These are phyloP conservation scores for Cercospora janseana DNA, from an alignment of 2,329 filamentous ascomycete species.

Conservation along the genomic window DNA sequence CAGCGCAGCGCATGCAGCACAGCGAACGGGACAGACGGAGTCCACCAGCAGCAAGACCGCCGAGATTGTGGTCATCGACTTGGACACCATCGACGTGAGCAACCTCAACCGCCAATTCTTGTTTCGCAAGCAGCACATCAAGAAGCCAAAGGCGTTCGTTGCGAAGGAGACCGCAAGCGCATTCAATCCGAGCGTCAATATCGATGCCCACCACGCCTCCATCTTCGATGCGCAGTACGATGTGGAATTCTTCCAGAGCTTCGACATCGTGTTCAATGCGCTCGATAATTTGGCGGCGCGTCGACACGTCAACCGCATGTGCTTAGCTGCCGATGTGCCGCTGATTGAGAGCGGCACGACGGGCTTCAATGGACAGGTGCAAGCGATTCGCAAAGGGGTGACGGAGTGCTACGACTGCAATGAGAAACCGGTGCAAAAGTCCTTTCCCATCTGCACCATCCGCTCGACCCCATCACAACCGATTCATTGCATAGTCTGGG, in stretches of 20 bases:
- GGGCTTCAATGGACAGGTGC: constrained; percentile 95
- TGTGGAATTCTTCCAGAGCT: constrained; percentile 80
- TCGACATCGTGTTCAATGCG: constrained; percentile 90
- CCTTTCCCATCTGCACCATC: constrained; percentile 95
- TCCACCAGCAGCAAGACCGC: constrained; percentile 23
- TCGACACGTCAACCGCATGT: constrained; percentile 97
- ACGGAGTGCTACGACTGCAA: constrained; percentile 97
- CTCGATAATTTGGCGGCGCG: constrained; percentile 93
- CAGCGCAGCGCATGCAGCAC: constrained; percentile 8
- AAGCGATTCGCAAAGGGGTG: constrained; percentile 81
- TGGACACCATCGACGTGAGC: constrained; percentile 96
- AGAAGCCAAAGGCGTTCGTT: constrained; percentile 91
- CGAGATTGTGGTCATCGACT: constrained; percentile 90
- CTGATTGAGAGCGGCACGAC: constrained; percentile 96
- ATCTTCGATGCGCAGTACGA: constrained; percentile 89
- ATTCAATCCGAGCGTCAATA: constrained; percentile 85
- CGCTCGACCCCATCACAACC: constrained; percentile 92
- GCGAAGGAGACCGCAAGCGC: constrained; percentile 86
- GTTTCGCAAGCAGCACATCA: constrained; percentile 95
- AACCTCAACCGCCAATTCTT: constrained; percentile 98
- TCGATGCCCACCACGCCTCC: constrained; percentile 87
- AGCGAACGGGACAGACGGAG: background rate
- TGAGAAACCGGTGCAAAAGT: constrained; percentile 84
- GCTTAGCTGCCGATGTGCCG: constrained; percentile 82
- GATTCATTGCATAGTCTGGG: constrained; percentile 99